Base-by-base conservation (phyloP, 2,329 filamentous ascomycete species). In the Parasarocladium wereldwijsianum region DNA sequence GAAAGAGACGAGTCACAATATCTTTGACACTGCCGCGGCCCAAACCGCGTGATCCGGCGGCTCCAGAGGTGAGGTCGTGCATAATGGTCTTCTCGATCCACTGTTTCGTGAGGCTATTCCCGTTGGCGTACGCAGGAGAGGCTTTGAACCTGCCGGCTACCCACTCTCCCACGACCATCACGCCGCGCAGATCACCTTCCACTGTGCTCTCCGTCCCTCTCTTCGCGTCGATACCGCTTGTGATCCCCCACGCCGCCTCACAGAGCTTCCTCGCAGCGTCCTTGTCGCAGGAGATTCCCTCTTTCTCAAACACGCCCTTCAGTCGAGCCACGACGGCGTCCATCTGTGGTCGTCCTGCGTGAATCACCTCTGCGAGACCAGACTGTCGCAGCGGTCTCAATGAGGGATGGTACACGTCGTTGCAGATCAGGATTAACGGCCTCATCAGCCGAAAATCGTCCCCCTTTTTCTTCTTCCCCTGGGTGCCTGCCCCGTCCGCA, bases 341-440 rank as follows among this genome's bases (percentile, higher is more conserved):
- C 8, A 96, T 57, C 0, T 81, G 76, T 2, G 90, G 85, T 43
- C 90, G 90, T 27, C 87, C 82, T 19, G 93, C 78, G 45, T 93
- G 85, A 14, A 98, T 76, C 22, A 96, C 75, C 50, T 98, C 90
- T 0, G 87, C 90, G 29, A 90, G 57, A 5, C 64, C 73, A 0
- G 84, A 86, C 38, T 87, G 80, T n/a, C 90, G 74, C 6, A 98
- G 62, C 0, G 83, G 85, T 17, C 85, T 71, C 23, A 98, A 64
- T 13, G 86, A 82, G 4, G 87, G 76, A 41, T 93, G 85, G 46
- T 98, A 98, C 1, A 96, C 74, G 50, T 98, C 92, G 44, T 98
- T 98, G 60, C 90, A 98, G 42, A 98, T 90, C 27, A 98, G 63
- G 29, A 98, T 84, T 17, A 98, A 62, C 0, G 90, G 90, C 26